Percentiles rank a stretch among this genome's conserved stretches.
These are phyloP conservation scores for Thielaviopsis ethacetica DNA, from an alignment of 2,329 filamentous ascomycete species.

Conservation along the genomic window DNA sequence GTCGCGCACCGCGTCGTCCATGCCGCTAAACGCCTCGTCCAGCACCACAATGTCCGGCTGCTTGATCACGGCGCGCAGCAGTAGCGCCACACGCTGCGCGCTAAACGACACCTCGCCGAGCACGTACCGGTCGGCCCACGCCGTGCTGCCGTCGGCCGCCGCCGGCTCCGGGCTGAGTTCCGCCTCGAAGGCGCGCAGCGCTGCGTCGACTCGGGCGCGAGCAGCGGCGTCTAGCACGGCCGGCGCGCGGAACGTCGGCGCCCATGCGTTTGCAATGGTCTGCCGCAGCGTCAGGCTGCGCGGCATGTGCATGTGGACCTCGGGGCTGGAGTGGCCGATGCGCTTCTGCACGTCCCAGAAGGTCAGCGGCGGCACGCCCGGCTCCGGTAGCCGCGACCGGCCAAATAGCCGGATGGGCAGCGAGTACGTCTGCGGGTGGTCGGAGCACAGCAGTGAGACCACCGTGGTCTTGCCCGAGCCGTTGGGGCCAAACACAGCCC, in stretches of 20 bases:
- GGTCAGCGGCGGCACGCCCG: conserved; percentile 58
- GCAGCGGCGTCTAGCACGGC: conserved; percentile 46
- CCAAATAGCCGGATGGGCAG: conserved; percentile 79
- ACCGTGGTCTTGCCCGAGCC: conserved; percentile 93
- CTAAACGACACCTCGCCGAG: conserved; percentile 68
- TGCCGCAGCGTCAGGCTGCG: conserved; percentile 55
- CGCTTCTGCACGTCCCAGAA: conserved; percentile 84
- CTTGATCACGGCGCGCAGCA: conserved; percentile 68
- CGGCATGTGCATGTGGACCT: conserved; percentile 88
- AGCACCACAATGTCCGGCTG: conserved; percentile 67
- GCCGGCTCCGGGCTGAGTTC: conserved; percentile 47
- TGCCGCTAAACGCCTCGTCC: conserved; percentile 77
- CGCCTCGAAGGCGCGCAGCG: conserved; percentile 58
- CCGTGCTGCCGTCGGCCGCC: neutral
- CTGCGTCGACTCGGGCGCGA: conserved; percentile 45
- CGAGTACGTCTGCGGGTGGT: conserved; percentile 88
- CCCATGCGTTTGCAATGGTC: conserved; percentile 74
- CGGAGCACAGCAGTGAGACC: conserved; percentile 80
- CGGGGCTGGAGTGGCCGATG: conserved; percentile 85
- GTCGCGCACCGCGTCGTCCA: conserved; percentile 67
- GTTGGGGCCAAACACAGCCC: conserved; percentile 87
- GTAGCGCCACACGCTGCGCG: conserved; percentile 69
- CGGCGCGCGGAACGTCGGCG: conserved; percentile 64
- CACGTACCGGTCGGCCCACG: conserved; percentile 50
- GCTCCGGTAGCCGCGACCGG: conserved; percentile 58